Base-by-base conservation (phyloP, 2,329 filamentous ascomycete genomes). In the Epichloe amarillans region DNA sequence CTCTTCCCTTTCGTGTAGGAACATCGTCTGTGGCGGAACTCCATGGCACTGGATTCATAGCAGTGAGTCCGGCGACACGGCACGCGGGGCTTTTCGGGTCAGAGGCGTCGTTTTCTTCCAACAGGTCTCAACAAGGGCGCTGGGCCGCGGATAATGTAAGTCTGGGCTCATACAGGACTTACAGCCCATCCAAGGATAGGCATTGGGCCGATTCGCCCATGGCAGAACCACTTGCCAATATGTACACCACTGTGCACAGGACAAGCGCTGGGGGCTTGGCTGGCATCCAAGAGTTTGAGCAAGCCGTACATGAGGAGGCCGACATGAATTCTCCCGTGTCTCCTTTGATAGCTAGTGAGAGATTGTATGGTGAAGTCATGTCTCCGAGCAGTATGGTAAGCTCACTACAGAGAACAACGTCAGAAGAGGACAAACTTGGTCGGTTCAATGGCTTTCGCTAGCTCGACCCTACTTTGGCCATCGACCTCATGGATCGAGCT, bases 21-120 rank as follows among this genome's bases (percentile, higher is more conserved):
- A 74, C 69, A 0, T 73, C 72, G 0, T 62, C 65, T 0, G 66
- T 57, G 1, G 62, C 60, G 15, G 76, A 79, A 54, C 67, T 79
- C 3, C 66, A 70, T 17, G 70, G 70, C 51, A 72, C 69, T 33
- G 47, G 47, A 2, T 39, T 51, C 48, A 49, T 43, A 38, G 38
- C 39, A 26, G 4, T 52, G 38, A 47, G 35, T 33, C 5, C 52
- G 47, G 35, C 46, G 35, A 17, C 44, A 10, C n/a, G 50, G 39
- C 40, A 38, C 8, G 35, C 35, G 41, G 26, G 38, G 33, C 37
- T 36, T 36, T 30, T 46, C 45, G 17, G 15, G 41, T 36, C 48
- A 30, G 14, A 55, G 14, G 14, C 37, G 33, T 37, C 36, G 15
- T 21, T 33, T 46, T 43, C 44, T 19, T 47, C 43, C 7, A 21